phyloP scores from a whole-genome alignment of 257 asterid species.

The Solanum stenotomum region DNA sequence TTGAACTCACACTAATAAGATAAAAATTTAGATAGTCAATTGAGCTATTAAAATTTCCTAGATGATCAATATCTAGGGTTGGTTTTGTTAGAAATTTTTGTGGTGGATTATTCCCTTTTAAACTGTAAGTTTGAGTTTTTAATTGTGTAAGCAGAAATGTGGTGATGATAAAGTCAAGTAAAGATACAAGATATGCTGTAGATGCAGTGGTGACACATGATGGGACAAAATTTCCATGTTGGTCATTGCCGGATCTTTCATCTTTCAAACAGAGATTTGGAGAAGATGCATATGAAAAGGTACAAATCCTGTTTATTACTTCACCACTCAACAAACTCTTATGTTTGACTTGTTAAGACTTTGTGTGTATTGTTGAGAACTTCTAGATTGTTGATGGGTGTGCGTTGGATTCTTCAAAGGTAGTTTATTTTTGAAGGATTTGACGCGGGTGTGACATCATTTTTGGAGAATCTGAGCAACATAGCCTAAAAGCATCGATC shows the following conservation, averaged over 20 bases:
- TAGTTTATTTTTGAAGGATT: neutral
- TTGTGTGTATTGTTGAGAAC: neutral
- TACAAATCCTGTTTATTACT: neutral
- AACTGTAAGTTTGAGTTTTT: neutral
- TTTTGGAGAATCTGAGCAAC: neutral
- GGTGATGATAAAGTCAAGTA: slow-evolving; percentile 77
- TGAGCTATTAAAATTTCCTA: neutral
- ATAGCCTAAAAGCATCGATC: neutral
- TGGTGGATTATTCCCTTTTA: neutral
- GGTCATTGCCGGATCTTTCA: slow-evolving; percentile 52
- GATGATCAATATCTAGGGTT: neutral
- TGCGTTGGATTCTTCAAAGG: neutral
- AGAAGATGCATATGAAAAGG: slow-evolving; percentile 37
- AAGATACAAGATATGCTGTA: slow-evolving; percentile 58
- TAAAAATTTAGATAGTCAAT: neutral
- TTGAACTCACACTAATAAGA: neutral
- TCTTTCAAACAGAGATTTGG: slow-evolving; percentile 53
- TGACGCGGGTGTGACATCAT: neutral
- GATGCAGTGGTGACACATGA: slow-evolving; percentile 80
- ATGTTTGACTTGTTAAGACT: neutral
- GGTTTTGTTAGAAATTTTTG: neutral
- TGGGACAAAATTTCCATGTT: slow-evolving; percentile 63
- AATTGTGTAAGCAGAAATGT: slow-evolving; percentile 28
- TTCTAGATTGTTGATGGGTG: neutral
- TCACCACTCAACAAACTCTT: neutral